Conservation (phyloP, 495 filamentous ascomycete species). For the Bacidia rubella region DNA sequence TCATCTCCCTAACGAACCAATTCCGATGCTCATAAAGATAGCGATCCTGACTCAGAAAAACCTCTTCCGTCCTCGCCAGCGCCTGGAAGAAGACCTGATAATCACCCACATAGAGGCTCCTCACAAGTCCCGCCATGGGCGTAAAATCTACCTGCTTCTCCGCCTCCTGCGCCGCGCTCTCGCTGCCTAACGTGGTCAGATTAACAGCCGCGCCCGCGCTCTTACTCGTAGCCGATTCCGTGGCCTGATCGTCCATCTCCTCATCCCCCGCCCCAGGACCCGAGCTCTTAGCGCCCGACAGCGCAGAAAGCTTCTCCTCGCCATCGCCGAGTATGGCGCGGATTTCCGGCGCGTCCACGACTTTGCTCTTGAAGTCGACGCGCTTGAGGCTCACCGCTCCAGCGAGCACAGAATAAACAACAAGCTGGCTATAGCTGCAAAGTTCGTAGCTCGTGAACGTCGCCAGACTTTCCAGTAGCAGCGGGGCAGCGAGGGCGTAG, state of each 20-base stretch:
- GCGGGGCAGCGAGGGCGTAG: constrained; percentile 76
- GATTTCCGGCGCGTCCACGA: constrained; percentile 95
- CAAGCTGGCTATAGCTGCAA: constrained; percentile 85
- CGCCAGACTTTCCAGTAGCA: constrained; percentile 88
- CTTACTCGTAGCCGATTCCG: constrained; percentile 39
- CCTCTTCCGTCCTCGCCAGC: constrained; percentile 81
- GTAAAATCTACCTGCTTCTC: constrained; percentile 68
- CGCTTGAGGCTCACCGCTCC: constrained; percentile 89
- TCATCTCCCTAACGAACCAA: constrained; percentile 98
- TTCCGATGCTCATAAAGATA: constrained; percentile 85
- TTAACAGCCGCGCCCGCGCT: constrained; percentile 59
- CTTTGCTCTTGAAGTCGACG: constrained; percentile 97
- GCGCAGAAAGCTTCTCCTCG: constrained; percentile 69
- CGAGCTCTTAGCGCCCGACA: constrained; percentile 61
- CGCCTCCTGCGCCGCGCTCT: constrained; percentile 48
- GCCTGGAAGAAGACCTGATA: constrained; percentile 89
- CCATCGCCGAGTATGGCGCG: constrained; percentile 85
- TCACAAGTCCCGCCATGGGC: constrained; percentile 75
- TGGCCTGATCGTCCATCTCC: constrained; percentile 52
- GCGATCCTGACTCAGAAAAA: constrained; percentile 84
- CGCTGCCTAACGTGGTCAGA: constrained; percentile 62
- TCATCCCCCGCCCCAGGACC: constrained; percentile 67
- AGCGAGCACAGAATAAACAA: constrained; percentile 90
- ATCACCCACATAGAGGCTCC: constrained; percentile 80
- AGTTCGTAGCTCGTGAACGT: constrained; percentile 99